phyloP scores from a whole-genome alignment of 2,329 filamentous ascomycete species.

The Colletotrichum sp. region DNA sequence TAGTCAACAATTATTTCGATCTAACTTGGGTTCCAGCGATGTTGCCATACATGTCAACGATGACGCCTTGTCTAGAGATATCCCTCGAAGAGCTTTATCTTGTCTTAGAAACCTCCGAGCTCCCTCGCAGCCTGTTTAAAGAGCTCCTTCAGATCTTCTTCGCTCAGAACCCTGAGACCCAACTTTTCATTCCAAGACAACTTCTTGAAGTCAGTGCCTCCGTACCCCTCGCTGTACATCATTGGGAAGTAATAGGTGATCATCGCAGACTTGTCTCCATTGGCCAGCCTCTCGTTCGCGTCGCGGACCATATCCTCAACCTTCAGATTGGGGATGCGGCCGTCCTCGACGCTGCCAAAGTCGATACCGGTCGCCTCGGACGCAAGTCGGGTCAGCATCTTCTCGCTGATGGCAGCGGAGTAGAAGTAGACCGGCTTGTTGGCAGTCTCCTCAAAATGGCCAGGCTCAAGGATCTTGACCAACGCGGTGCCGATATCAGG shows the following conservation, averaged over 20 bases:
- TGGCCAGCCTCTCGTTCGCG: not conserved
- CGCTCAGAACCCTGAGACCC: not conserved
- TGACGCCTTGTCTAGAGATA: not conserved
- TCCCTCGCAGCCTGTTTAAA: not conserved
- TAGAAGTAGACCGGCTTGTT: not conserved
- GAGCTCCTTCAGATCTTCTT: not conserved
- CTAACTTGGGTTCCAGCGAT: not conserved
- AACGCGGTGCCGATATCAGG: not conserved
- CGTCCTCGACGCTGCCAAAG: not conserved
- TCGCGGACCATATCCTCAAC: not conserved
- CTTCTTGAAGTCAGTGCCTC: not conserved
- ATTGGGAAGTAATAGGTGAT: not conserved
- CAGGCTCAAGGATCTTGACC: not conserved
- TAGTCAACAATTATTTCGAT: not conserved
- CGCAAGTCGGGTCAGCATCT: not conserved
- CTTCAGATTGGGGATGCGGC: not conserved
- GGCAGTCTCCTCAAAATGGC: not conserved
- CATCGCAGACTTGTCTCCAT: not conserved
- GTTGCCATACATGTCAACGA: not conserved
- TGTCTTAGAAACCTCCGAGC: not conserved
- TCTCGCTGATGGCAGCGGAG: not conserved
- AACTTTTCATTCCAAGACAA: not conserved
- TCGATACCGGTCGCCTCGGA: not conserved
- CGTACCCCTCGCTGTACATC: not conserved
- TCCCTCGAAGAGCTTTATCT: rapidly evolving